Conservation (phyloP, 1,284 basidiomycete species). For the Austroboletus novae-zelandiae region DNA sequence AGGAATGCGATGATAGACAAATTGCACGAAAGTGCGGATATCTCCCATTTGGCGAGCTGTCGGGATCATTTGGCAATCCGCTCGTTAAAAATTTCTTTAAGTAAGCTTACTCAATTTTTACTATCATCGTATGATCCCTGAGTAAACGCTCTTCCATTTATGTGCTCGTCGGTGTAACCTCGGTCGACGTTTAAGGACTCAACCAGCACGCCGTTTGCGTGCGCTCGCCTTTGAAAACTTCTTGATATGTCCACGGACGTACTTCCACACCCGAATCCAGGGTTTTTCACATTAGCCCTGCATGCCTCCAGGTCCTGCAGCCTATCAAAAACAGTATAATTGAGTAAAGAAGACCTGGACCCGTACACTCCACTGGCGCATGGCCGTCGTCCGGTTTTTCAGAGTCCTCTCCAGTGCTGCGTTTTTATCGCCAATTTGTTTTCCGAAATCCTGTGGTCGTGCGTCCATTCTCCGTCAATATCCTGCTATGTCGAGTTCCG, state of each 20-base stretch:
- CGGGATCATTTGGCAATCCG: background rate
- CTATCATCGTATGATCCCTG: background rate
- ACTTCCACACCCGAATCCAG: constrained; percentile 16
- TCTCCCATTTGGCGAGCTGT: constrained; percentile 1
- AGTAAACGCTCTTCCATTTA: constrained; percentile 8
- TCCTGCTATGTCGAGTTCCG: constrained; percentile 17
- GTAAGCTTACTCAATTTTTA: constrained; percentile 10
- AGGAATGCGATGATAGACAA: constrained; percentile 3
- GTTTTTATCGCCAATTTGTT: constrained; percentile 1
- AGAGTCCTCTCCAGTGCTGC: constrained; percentile 1
- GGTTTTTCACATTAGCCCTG: constrained; percentile 25
- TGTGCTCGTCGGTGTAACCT: constrained; percentile 13
- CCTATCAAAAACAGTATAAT: constrained; percentile 11
- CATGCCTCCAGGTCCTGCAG: background rate
- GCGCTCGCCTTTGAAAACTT: constrained; percentile 17
- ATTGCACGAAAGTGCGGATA: background rate
- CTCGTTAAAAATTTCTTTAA: constrained; percentile 1
- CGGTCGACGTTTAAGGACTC: constrained; percentile 17
- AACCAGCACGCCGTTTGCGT: constrained; percentile 29
- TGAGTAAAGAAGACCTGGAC: constrained; percentile 33
- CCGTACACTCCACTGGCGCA: constrained; percentile 26
- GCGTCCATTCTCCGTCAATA: constrained; percentile 8
- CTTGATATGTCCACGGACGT: constrained; percentile 10
- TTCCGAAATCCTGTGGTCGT: constrained; percentile 18
- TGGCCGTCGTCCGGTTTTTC: constrained; percentile 24